Evolutionary conservation across 2,329 filamentous ascomycete genomes (phyloP).

Genomic region (Myriosclerotinia scirpicola): DNA sequence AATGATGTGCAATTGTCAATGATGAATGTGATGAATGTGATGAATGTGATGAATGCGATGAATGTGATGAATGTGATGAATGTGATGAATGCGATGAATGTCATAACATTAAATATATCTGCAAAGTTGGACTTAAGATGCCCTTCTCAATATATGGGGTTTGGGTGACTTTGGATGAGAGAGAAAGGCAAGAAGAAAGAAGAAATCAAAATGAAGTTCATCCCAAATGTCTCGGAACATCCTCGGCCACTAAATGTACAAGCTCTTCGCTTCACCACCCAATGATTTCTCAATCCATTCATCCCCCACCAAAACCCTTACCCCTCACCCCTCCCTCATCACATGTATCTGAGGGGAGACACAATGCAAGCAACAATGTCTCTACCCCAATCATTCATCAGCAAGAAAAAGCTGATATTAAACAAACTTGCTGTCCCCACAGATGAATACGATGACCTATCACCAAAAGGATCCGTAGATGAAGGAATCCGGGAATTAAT

Average conservation of each 20-base stretch:
- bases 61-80: too few relatives aligned
- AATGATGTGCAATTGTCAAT: background rate
- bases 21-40: background rate
- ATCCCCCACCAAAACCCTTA: conserved; percentile 4
- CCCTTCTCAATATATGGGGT: background rate
- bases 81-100: too few relatives aligned
- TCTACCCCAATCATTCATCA: conserved; percentile 47
- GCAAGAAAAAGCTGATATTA: conserved; percentile 73
- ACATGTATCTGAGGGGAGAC: background rate
- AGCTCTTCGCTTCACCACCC: conserved; percentile 7
- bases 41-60: too few relatives aligned
- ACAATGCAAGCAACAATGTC: conserved; percentile 6
- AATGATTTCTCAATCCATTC: background rate
- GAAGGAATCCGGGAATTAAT: conserved; percentile 75
- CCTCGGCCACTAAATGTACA: background rate
- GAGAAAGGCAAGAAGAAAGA: background rate
- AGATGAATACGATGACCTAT: conserved; percentile 75
- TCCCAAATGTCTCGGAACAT: conserved; percentile 6
- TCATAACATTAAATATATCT: too few relatives aligned
- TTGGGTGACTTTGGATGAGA: background rate
- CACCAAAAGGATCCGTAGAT: conserved; percentile 87
- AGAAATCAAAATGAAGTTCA: background rate
- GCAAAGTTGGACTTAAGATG: too few relatives aligned
- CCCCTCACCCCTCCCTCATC: background rate
- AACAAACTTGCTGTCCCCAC: conserved; percentile 66